Conservation (phyloP, 306 rosid genomes). For the Citrullus amarus region DNA sequence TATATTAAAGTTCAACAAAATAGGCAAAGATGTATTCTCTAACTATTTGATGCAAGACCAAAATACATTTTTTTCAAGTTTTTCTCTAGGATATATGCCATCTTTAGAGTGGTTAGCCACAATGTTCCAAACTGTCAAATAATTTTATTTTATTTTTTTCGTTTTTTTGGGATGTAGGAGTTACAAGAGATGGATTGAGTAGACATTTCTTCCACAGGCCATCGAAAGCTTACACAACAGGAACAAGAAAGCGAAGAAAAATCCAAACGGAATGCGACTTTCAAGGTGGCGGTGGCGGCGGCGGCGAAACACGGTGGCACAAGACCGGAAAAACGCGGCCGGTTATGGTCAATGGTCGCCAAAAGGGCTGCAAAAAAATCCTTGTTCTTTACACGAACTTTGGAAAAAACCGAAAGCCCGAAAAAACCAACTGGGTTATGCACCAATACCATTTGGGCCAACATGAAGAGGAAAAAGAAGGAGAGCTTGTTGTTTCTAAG, state of each 20-base stretch:
- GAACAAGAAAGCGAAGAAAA: conserved; percentile 86
- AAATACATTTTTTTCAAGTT: background rate
- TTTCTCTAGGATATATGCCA: background rate
- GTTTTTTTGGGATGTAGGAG: conserved; percentile 31
- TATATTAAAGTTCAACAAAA: no score
- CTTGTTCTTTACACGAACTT: conserved; percentile 85
- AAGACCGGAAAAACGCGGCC: conserved; percentile 93
- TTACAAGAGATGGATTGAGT: conserved; percentile 86
- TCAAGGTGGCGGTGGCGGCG: conserved; percentile 4
- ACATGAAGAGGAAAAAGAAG: conserved; percentile 86
- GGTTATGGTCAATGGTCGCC: conserved; percentile 74
- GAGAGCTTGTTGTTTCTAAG: conserved; percentile 91
- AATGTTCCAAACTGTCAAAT: background rate
- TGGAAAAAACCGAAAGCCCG: conserved; percentile 86
- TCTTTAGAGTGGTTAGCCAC: no score
- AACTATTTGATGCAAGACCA: background rate
- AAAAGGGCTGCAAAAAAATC: conserved; percentile 93
- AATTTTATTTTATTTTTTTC: background rate
- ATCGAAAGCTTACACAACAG: conserved; percentile 91
- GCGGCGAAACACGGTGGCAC: conserved; percentile 95
- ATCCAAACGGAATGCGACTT: conserved; percentile 78
- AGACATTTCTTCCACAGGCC: conserved; percentile 97
- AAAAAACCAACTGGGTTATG: conserved; percentile 98
- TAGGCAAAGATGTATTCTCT: no score
- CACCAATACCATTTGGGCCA: conserved; percentile 90